phyloP scores from a whole-genome alignment of 805 yeast genomes.

The Sugiyamaella mastotermitis region DNA sequence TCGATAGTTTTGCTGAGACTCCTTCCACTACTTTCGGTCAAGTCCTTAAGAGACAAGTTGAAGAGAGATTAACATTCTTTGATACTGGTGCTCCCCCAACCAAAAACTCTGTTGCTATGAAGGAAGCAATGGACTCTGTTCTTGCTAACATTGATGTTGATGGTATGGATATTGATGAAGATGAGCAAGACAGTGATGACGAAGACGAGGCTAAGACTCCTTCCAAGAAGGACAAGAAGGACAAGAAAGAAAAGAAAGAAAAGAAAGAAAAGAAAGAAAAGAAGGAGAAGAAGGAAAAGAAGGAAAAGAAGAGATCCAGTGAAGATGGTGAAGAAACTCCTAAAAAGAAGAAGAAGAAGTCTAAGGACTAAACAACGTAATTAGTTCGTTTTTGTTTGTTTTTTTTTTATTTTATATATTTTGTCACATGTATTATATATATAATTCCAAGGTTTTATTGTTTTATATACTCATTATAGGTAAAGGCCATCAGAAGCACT shows the following conservation, averaged over 20 bases:
- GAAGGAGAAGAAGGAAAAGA: conserved; percentile 45
- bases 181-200: conserved; percentile 29
- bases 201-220: conserved; percentile 30
- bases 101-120: conserved; percentile 92
- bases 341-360: conserved; percentile 19
- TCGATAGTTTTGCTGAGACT: conserved; percentile 93
- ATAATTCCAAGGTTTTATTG: too few relatives aligned
- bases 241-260: conserved; percentile 47
- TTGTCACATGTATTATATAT: background rate
- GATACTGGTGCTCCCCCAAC: conserved; percentile 95
- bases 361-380: conserved; percentile 10
- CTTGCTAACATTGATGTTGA: conserved; percentile 33
- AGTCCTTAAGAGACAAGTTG: conserved; percentile 92
- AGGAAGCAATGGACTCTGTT: conserved; percentile 74
- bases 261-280: conserved; percentile 41
- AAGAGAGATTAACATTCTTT: conserved; percentile 92
- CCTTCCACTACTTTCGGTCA: conserved; percentile 88
- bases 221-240: conserved; percentile 42
- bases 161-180: conserved; percentile 42
- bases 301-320: conserved; percentile 17
- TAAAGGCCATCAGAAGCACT: too few relatives aligned
- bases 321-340: conserved; percentile 19
- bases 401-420: conserved; percentile 3
- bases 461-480: background rate
- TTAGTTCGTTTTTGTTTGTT: conserved; percentile 11